These are phyloP conservation scores for Pleomassaria siparia DNA, from an alignment of 2,329 filamentous ascomycete species.

Conservation along the genomic window DNA sequence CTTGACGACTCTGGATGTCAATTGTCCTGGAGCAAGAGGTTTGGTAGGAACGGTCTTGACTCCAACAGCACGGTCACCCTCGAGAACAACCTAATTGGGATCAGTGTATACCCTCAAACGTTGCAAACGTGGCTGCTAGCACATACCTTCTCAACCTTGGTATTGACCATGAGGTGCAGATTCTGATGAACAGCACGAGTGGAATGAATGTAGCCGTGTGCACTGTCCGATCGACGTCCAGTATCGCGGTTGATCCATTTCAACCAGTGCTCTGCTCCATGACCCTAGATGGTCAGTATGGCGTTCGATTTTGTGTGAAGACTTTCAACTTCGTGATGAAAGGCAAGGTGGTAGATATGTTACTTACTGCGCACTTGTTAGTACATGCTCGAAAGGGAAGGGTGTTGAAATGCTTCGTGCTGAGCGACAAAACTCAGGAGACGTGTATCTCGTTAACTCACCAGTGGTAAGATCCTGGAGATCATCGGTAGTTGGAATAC, in stretches of 20 bases:
- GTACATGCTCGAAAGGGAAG: no score
- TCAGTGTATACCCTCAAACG: no score
- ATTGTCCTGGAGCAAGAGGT: conserved; percentile 59
- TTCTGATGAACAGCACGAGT: conserved; percentile 71
- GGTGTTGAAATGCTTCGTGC: no score
- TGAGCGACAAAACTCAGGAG: not conserved
- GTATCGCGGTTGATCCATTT: conserved; percentile 78
- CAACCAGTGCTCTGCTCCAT: conserved; percentile 78
- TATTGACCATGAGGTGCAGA: conserved; percentile 72
- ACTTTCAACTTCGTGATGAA: no score
- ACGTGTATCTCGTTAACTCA: no score
- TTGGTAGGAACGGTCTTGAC: conserved; percentile 73
- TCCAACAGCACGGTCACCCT: conserved; percentile 70
- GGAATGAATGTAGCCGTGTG: conserved; percentile 76
- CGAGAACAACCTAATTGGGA: conserved; percentile 68
- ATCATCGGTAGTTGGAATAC: conserved; percentile 74
- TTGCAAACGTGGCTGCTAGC: no score
- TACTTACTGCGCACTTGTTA: no score
- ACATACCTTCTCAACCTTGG: conserved; percentile 72
- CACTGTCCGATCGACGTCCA: conserved; percentile 74
- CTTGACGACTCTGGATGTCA: conserved; percentile 59
- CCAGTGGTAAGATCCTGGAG: conserved; percentile 70
- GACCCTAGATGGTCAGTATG: no score
- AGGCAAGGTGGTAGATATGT: no score
- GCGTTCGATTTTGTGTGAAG: no score